Conservation (phyloP, 352 stramenopile species). For the Phytophthora pisi region DNA sequence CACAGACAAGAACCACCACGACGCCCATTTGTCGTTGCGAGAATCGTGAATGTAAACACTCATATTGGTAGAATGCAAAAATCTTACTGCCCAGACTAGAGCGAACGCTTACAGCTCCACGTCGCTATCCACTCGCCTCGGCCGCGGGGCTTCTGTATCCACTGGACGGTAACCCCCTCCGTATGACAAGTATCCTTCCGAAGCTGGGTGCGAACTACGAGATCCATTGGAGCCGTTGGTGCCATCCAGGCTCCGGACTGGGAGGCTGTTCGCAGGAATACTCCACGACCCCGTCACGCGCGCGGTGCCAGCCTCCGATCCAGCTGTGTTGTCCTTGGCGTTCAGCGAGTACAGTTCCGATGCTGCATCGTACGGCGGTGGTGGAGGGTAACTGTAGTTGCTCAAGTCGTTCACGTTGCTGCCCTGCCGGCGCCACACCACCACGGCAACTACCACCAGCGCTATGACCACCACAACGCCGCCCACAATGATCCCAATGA, state of each 20-base stretch:
- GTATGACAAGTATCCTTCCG: conserved; percentile 28
- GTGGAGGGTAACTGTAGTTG: conserved; percentile 54
- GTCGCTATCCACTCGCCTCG: conserved; percentile 62
- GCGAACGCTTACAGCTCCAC: conserved; percentile 50
- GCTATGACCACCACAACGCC: conserved; percentile 53
- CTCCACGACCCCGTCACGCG: conserved; percentile 31
- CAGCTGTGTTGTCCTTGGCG: conserved; percentile 26
- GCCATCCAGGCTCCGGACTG: conserved; percentile 43
- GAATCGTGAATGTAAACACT: background rate
- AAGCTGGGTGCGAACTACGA: conserved; percentile 34
- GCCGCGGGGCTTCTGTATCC: conserved; percentile 29
- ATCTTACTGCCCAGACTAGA: background rate
- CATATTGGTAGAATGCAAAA: background rate
- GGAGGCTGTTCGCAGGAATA: conserved; percentile 24
- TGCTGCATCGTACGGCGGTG: conserved; percentile 55
- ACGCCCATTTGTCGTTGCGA: background rate
- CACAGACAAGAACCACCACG: no score
- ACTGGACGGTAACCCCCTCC: conserved; percentile 31
- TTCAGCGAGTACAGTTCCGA: conserved; percentile 37
- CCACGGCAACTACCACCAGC: conserved; percentile 45
- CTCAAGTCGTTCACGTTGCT: conserved; percentile 28
- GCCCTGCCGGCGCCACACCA: conserved; percentile 43
- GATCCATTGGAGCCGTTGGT: conserved; percentile 47
- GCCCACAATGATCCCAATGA: conserved; percentile 67
- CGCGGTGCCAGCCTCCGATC: conserved; percentile 22